phyloP scores from a whole-genome alignment of 805 yeast species.

The Ogataea pini region DNA sequence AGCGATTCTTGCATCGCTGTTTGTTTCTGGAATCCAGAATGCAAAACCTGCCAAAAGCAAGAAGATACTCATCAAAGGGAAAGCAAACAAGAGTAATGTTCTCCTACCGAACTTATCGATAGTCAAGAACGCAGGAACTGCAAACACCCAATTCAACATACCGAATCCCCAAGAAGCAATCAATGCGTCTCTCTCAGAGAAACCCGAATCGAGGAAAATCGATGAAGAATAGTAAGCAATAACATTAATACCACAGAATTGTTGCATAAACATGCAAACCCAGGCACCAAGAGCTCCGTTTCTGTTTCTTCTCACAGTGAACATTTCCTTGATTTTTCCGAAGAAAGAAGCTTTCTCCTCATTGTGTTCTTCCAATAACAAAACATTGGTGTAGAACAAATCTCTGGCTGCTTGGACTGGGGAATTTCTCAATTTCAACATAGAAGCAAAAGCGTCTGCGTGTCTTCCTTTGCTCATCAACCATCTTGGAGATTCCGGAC shows the following conservation, averaged over 20 bases:
- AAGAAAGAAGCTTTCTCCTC: slow-evolving; percentile 33
- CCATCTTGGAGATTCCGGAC: slow-evolving; percentile 51
- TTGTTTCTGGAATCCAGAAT: slow-evolving; percentile 58
- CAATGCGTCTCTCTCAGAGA: slow-evolving; percentile 59
- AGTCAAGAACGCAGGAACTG: slow-evolving; percentile 31
- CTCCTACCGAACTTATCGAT: slow-evolving; percentile 47
- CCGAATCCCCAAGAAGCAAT: slow-evolving; percentile 85
- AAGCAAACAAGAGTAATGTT: slow-evolving; percentile 54
- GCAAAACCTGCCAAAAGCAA: slow-evolving; percentile 67
- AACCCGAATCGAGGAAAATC: slow-evolving; percentile 69
- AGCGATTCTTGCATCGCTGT: slow-evolving; percentile 57
- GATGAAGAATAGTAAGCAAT: slow-evolving; percentile 68
- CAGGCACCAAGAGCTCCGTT: slow-evolving; percentile 57
- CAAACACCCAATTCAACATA: slow-evolving; percentile 43
- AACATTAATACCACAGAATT: slow-evolving; percentile 49
- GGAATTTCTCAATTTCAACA: slow-evolving; percentile 40
- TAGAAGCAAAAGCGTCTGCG: slow-evolving; percentile 44
- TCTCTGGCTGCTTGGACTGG: slow-evolving; percentile 41
- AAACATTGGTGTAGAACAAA: slow-evolving; percentile 39
- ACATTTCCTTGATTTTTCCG: slow-evolving; percentile 54
- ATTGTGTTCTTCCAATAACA: slow-evolving; percentile 59
- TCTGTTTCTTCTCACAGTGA: slow-evolving; percentile 77
- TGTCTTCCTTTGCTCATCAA: slow-evolving; percentile 39
- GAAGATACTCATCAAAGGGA: slow-evolving; percentile 63
- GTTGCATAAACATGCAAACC: slow-evolving; percentile 38